phyloP scores from a whole-genome alignment of 2,329 filamentous ascomycete genomes.

The Aspergillus piperis region DNA sequence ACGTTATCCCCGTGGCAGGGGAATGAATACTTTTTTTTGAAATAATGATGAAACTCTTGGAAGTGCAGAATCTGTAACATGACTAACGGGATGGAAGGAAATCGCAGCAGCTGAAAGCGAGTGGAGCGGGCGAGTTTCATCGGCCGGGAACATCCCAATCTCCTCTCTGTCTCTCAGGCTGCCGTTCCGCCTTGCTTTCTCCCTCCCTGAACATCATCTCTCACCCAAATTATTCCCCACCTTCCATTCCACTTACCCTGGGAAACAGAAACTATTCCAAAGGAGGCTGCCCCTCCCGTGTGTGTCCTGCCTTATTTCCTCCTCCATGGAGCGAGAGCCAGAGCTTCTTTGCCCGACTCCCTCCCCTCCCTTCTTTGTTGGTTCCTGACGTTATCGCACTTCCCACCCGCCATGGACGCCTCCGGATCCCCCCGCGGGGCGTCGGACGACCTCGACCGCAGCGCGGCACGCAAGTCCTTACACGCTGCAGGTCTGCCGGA shows the following conservation, averaged over 20 bases:
- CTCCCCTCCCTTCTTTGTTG: constrained; percentile 15
- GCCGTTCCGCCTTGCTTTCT: constrained; percentile 9
- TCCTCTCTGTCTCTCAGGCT: not conserved
- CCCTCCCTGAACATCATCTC: not conserved
- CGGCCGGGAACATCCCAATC: constrained; percentile 11
- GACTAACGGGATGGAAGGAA: not conserved
- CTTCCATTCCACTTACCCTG: not conserved
- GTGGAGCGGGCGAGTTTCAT: constrained; percentile 4
- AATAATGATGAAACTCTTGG: no score
- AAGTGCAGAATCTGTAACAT: not conserved
- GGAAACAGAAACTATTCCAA: not conserved
- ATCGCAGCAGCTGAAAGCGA: not conserved
- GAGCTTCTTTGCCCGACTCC: constrained; percentile 15
- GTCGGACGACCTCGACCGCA: constrained; percentile 31
- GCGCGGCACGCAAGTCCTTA: constrained; percentile 21
- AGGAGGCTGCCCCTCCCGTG: constrained; percentile 10
- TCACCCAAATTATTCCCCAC: not conserved
- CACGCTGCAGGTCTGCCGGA: constrained; percentile 61
- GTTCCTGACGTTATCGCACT: constrained; percentile 15
- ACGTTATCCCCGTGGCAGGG: not conserved
- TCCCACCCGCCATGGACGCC: constrained; percentile 36
- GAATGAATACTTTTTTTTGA: not conserved
- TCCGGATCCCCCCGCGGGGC: constrained; percentile 35
- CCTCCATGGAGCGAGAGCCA: constrained; percentile 28
- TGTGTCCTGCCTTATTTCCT: constrained; percentile 2